phyloP scores from a whole-genome alignment of 345 rosid species.

The Raphanus sativus region DNA sequence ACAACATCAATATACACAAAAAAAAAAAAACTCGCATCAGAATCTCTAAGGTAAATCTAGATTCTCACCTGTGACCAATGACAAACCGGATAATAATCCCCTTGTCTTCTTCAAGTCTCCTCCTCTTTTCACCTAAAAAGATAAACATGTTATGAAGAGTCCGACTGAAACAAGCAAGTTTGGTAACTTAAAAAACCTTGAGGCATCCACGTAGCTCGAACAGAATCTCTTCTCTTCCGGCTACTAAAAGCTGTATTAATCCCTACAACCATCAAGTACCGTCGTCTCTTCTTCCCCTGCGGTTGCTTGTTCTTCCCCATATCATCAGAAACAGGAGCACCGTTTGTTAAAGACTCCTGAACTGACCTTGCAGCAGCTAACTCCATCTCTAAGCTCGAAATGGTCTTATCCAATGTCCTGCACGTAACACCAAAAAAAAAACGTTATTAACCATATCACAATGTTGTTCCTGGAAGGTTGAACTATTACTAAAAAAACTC shows the following conservation, averaged over 20 bases:
- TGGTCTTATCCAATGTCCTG: slow-evolving; percentile 88
- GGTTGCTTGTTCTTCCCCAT: slow-evolving; percentile 38
- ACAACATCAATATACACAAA: neutral
- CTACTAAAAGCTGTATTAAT: slow-evolving; percentile 96
- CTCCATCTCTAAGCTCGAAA: slow-evolving; percentile 97
- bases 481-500: slow-evolving; percentile 36
- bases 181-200: slow-evolving; percentile 56
- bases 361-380: slow-evolving; percentile 88
- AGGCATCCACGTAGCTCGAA: slow-evolving; percentile 96
- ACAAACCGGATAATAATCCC: slow-evolving; percentile 86
- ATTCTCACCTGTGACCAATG: slow-evolving; percentile 79
- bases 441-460: neutral
- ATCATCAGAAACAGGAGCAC: slow-evolving; percentile 73
- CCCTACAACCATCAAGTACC: slow-evolving; percentile 85
- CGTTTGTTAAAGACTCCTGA: slow-evolving; percentile 66
- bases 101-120: slow-evolving; percentile 87
- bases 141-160: neutral
- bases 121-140: slow-evolving; percentile 74
- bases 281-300: slow-evolving; percentile 53
- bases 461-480: neutral
- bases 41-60: neutral
- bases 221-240: slow-evolving; percentile 88
- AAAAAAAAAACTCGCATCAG: neutral
- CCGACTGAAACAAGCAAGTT: neutral
- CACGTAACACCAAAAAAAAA: too few species aligned